Evolutionary conservation across 148 eudicot genomes (phyloP).

Genomic region (Agrostemma githago): DNA sequence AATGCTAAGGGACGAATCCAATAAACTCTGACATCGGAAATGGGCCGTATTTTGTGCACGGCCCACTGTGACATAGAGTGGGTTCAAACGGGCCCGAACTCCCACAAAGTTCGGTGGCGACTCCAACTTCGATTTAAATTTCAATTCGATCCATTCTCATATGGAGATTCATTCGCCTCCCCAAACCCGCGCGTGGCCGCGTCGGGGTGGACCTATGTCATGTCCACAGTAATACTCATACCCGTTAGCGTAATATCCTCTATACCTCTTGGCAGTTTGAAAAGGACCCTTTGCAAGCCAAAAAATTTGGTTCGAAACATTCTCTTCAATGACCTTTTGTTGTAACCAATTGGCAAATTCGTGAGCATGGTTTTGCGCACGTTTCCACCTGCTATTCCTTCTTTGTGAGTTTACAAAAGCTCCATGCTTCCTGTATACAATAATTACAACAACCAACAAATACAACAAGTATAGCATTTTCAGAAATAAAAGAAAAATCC

Average conservation of each 20-base stretch:
- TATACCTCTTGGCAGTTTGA: constrained; percentile 5
- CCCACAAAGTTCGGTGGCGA: too few species aligned
- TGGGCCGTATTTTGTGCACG: too few species aligned
- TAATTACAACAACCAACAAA: background rate
- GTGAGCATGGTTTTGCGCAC: constrained; percentile 4
- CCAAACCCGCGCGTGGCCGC: too few species aligned
- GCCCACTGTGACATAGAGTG: too few species aligned
- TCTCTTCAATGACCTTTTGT: background rate
- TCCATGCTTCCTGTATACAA: background rate
- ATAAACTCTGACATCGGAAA: too few species aligned
- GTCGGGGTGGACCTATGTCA: too few species aligned
- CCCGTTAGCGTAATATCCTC: constrained; percentile 22
- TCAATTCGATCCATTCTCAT: too few species aligned
- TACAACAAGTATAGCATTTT: background rate
- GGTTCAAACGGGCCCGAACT: too few species aligned
- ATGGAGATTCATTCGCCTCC: too few species aligned
- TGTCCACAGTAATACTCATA: constrained; percentile 21
- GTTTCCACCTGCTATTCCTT: background rate
- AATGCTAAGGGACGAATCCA: too few species aligned
- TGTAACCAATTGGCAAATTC: background rate
- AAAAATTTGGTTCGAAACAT: background rate
- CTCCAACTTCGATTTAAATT: too few species aligned
- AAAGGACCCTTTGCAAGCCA: constrained; percentile 16
- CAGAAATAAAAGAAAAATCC: background rate
- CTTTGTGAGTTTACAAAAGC: background rate